Evolutionary conservation across 1,139 yeast species (phyloP), one percentile per base, ranked within the genome.

Genomic region (Geotrichum fermentans): DNA sequence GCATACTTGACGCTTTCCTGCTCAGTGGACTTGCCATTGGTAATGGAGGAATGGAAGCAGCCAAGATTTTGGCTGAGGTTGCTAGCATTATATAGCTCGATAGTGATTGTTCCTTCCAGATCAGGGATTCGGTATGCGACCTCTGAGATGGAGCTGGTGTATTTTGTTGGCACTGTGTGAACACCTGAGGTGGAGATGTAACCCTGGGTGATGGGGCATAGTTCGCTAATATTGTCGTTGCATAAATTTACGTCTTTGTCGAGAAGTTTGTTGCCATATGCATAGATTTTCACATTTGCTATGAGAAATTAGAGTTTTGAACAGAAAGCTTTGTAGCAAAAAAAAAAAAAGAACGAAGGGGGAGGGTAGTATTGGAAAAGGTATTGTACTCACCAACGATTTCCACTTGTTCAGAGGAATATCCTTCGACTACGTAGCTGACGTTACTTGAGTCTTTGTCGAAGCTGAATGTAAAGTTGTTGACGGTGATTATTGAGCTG

Each of bases 61-160:
- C 67, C 68, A 6, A 57, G 45, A 34, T 53, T 53, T 22, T 52
- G 53, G 17, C 51, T 49, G 5, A 54, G 51, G 38, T 61, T 57
- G 20, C 54, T 35, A 2, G 63, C 59, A 41, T 57, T 57, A 39
- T 35, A 55, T 10, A 65, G 42, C 17, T 50, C 52, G 30, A 65
- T 57, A n/a, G 50, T 52, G 10, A 63, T 58, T 4, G 49, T 29
- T 1, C 65, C 68, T 46, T 65, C 66, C n/a, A 65, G 50, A 49
- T 65, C 68, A 3, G 69, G 69, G 17, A 65, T 56, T 10, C 50
- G 51, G 54, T 60, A 65, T 3, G 66, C 69, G 28, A 60, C 53
- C 8, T 57, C 36, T 2, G 66, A 56, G n/a, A 65, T 58, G 3
- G 56, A 49, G 8, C 42, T 33, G 8, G 62, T 59, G 45, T 62